Conservation (phyloP, 768 basidiomycete genomes). For the Calocera cornea region DNA sequence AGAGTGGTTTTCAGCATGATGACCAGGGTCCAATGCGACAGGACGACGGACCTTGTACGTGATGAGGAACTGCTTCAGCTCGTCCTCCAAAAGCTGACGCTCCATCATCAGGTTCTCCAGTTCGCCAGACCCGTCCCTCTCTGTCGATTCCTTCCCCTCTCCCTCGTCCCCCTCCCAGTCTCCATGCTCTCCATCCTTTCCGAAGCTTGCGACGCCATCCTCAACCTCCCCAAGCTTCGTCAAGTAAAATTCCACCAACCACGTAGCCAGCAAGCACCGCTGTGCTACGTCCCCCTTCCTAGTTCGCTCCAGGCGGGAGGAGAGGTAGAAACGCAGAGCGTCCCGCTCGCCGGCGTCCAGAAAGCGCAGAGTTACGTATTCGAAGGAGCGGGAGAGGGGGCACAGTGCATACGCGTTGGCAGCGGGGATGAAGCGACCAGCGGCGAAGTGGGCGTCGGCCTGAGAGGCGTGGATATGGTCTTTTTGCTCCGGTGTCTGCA, state of each 20-base stretch:
- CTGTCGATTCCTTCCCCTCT: neutral
- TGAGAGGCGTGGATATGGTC: conserved; percentile 74
- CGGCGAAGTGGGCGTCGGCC: conserved; percentile 63
- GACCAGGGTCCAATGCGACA: too few species aligned
- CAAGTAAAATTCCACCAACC: conserved; percentile 95
- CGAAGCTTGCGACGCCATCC: conserved; percentile 59
- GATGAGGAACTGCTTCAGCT: conserved; percentile 80
- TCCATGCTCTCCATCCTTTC: neutral
- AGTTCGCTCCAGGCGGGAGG: conserved; percentile 73
- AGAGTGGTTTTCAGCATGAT: neutral
- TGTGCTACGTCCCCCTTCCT: conserved; percentile 83
- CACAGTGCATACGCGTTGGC: conserved; percentile 87
- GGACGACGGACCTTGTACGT: conserved; percentile 64
- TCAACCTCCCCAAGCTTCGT: conserved; percentile 94
- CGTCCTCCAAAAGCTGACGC: conserved; percentile 74
- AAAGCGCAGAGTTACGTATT: conserved; percentile 84
- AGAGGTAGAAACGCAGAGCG: conserved; percentile 76
- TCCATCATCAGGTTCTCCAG: conserved; percentile 75
- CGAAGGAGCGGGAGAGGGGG: conserved; percentile 55
- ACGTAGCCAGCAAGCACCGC: conserved; percentile 94
- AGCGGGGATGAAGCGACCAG: conserved; percentile 75
- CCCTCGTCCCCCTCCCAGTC: neutral
- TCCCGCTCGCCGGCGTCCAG: conserved; percentile 82
- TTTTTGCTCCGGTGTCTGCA: conserved; percentile 71
- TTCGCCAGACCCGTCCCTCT: conserved; percentile 37